A percentile compares a stretch with the other conserved stretches of the same genome.
Evolutionary conservation across 2,329 filamentous ascomycete genomes (phyloP).

Genomic region (Didymella lethalis): DNA sequence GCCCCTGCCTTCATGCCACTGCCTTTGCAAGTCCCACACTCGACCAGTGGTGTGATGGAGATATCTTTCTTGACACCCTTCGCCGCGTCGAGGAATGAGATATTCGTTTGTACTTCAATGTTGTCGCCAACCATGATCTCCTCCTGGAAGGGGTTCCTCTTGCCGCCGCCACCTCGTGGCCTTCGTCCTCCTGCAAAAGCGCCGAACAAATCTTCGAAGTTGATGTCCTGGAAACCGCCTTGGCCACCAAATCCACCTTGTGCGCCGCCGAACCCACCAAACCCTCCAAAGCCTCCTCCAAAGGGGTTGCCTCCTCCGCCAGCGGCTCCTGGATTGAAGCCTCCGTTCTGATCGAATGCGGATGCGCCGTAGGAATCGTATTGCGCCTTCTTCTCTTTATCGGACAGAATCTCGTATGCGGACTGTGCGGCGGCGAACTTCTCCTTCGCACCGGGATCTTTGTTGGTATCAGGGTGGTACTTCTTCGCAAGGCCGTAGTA

Average conservation of each 20-base stretch:
- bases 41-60: constrained; percentile 78
- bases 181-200: constrained; percentile 76
- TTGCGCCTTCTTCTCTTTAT: constrained; percentile 89
- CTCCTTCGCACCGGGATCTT: constrained; percentile 91
- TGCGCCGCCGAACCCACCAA: constrained; percentile 58
- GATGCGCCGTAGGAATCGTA: constrained; percentile 90
- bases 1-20: constrained; percentile 84
- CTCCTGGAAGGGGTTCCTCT: constrained; percentile 77
- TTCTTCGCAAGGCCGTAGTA: constrained; percentile 99
- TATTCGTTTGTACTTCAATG: constrained; percentile 91
- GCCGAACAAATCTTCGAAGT: constrained; percentile 94
- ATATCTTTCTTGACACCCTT: constrained; percentile 92
- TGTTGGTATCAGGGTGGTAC: constrained; percentile 97
- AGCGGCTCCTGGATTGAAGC: constrained; percentile 78
- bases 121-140: constrained; percentile 89
- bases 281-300: constrained; percentile 59
- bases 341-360: constrained; percentile 70
- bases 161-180: constrained; percentile 56
- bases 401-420: constrained; percentile 92
- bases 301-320: constrained; percentile 72
- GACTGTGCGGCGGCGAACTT: constrained; percentile 92
- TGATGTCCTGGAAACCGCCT: constrained; percentile 84
- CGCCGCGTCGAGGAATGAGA: constrained; percentile 95
- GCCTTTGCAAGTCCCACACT: constrained; percentile 84
- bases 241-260: constrained; percentile 68